Percentiles rank a stretch among this genome's conserved stretches.
These are phyloP conservation scores for Diaporthe humulicola DNA, from an alignment of 2,329 filamentous ascomycete species.

Conservation along the genomic window DNA sequence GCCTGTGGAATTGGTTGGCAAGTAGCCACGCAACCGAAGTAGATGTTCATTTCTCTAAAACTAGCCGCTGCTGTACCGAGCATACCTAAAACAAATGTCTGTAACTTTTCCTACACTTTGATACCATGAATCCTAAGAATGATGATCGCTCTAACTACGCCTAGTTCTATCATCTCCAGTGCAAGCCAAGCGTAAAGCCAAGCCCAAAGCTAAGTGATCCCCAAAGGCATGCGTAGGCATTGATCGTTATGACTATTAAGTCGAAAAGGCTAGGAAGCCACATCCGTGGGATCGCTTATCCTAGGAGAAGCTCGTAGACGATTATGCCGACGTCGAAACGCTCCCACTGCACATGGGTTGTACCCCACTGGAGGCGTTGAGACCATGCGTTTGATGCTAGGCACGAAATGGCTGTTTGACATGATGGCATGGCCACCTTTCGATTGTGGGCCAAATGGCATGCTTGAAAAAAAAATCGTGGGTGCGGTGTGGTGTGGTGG, in stretches of 20 bases:
- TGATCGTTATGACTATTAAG: background rate
- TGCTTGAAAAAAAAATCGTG: background rate
- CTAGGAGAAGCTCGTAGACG: slow-evolving; percentile 82
- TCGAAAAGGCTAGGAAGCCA: background rate
- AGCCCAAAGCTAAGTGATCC: no score
- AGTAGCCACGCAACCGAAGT: background rate
- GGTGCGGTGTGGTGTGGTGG: slow-evolving; percentile 2
- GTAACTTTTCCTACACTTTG: no score
- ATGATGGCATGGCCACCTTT: background rate
- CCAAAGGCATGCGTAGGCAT: no score
- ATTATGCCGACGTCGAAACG: slow-evolving; percentile 71
- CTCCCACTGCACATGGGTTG: background rate
- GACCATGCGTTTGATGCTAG: background rate
- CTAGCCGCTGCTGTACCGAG: background rate
- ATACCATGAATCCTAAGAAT: no score
- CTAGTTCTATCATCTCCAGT: no score
- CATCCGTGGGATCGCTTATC: slow-evolving; percentile 59
- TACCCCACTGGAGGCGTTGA: background rate
- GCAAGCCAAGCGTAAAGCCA: no score
- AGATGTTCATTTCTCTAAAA: background rate
- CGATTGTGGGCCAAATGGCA: background rate
- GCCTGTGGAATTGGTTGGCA: slow-evolving; percentile 45
- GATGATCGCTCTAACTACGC: no score
- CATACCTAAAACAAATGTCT: background rate
- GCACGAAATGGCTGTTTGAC: background rate